phyloP scores from a whole-genome alignment of 2,329 filamentous ascomycete genomes.

The Trichoderma atroviride region DNA sequence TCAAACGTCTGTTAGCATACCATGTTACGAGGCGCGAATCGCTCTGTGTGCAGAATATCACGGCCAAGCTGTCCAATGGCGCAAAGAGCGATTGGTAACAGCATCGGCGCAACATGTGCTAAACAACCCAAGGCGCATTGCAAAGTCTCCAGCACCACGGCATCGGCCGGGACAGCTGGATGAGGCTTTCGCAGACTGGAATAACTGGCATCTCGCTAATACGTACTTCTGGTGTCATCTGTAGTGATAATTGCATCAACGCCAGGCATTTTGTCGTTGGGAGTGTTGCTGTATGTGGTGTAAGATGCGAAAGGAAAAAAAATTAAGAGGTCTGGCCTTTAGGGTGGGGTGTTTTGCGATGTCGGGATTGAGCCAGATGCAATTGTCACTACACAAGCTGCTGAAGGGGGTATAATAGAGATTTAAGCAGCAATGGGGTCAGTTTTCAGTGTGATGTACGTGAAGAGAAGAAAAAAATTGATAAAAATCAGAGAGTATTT shows the following conservation, averaged over 20 bases:
- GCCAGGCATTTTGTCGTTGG: conserved; percentile 44
- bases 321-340: neutral
- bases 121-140: neutral
- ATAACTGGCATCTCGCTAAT: neutral
- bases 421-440: neutral
- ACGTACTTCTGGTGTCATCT: conserved; percentile 50
- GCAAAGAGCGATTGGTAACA: neutral
- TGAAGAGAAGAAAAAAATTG: neutral
- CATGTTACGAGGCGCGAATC: neutral
- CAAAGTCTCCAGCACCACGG: neutral
- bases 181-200: neutral
- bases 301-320: neutral
- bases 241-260: conserved; percentile 46
- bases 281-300: neutral
- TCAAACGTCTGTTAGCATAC: conserved; percentile 30
- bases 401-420: conserved; percentile 4
- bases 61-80: neutral
- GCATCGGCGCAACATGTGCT: neutral
- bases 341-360: conserved; percentile 18
- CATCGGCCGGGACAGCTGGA: neutral
- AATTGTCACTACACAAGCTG: neutral
- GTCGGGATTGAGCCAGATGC: conserved; percentile 17
- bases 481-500: neutral
- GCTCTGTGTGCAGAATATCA: neutral
- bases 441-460: neutral